Conservation (phyloP, 2,329 filamentous ascomycete genomes). For the Gnomoniopsis sp. region DNA sequence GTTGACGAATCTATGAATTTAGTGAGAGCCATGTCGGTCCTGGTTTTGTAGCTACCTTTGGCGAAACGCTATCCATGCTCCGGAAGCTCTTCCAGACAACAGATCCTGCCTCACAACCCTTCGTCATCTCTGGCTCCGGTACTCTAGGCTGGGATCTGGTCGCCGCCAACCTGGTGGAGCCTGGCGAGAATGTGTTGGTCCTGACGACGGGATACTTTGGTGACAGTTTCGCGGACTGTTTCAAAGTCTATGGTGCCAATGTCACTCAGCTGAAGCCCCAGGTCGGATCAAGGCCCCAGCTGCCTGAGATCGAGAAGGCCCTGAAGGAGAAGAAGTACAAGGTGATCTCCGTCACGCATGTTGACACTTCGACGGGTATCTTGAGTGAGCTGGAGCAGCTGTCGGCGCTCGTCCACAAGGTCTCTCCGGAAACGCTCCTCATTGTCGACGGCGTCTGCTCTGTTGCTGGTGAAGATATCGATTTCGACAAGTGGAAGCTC, state of each 20-base stretch:
- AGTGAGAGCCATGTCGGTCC: slow-evolving; percentile 93
- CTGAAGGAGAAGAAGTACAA: slow-evolving; percentile 92
- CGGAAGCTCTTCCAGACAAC: slow-evolving; percentile 93
- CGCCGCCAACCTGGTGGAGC: slow-evolving; percentile 86
- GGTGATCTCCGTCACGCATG: slow-evolving; percentile 89
- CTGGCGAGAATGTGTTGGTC: slow-evolving; percentile 85
- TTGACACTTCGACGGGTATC: slow-evolving; percentile 95
- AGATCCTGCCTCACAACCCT: slow-evolving; percentile 78
- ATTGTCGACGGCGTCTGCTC: slow-evolving; percentile 97
- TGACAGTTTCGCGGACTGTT: slow-evolving; percentile 89
- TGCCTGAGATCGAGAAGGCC: slow-evolving; percentile 83
- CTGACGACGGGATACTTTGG: slow-evolving; percentile 97
- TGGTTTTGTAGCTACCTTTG: slow-evolving; percentile 85
- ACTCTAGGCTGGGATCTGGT: slow-evolving; percentile 97
- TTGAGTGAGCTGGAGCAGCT: slow-evolving; percentile 85
- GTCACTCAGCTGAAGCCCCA: slow-evolving; percentile 86
- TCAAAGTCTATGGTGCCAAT: slow-evolving; percentile 85
- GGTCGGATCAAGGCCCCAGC: slow-evolving; percentile 82
- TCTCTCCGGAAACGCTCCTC: slow-evolving; percentile 87
- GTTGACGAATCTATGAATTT: slow-evolving; percentile 11
- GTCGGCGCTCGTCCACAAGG: slow-evolving; percentile 75
- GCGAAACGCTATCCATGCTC: slow-evolving; percentile 82
- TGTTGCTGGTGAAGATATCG: slow-evolving; percentile 92
- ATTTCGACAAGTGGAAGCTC: slow-evolving; percentile 91
- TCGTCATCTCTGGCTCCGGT: slow-evolving; percentile 89